phyloP scores from a whole-genome alignment of 495 filamentous ascomycete genomes.

The Pseudotulostoma volvatum region DNA sequence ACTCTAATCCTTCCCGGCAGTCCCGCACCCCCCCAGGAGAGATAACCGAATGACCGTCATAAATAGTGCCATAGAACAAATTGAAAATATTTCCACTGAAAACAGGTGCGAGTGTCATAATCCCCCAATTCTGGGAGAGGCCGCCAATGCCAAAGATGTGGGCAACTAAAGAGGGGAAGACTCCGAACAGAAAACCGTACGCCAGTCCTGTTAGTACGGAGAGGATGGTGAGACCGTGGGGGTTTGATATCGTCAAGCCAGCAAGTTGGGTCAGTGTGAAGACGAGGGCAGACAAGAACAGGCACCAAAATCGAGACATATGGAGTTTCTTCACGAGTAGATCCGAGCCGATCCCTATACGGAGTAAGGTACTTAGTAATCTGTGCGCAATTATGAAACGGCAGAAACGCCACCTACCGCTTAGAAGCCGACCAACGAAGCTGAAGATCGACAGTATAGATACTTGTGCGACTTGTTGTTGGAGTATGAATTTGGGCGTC shows the following conservation, averaged over 20 bases:
- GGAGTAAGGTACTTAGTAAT: slow-evolving; percentile 1
- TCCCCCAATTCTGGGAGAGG: slow-evolving; percentile 85
- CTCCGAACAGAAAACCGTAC: slow-evolving; percentile 90
- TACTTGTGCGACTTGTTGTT: slow-evolving; percentile 80
- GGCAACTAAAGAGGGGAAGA: slow-evolving; percentile 80
- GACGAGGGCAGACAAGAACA: slow-evolving; percentile 56
- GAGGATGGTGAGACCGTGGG: slow-evolving; percentile 57
- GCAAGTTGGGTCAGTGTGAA: slow-evolving; percentile 71
- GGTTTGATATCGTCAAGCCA: slow-evolving; percentile 65
- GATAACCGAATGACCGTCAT: slow-evolving; percentile 62
- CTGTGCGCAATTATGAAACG: not conserved
- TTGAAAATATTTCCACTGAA: slow-evolving; percentile 85
- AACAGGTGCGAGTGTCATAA: slow-evolving; percentile 77
- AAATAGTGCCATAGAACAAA: slow-evolving; percentile 60
- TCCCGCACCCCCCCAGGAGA: slow-evolving; percentile 47
- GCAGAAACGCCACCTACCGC: slow-evolving; percentile 33
- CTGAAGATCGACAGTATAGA: slow-evolving; percentile 76
- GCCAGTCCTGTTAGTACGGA: slow-evolving; percentile 73
- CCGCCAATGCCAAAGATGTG: slow-evolving; percentile 84
- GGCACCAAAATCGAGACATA: slow-evolving; percentile 77
- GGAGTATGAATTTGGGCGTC: slow-evolving; percentile 55
- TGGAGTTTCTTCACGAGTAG: slow-evolving; percentile 63
- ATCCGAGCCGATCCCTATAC: slow-evolving; percentile 70
- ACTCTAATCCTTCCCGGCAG: slow-evolving; percentile 65
- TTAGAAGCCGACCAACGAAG: slow-evolving; percentile 64